A percentile compares a stretch with the other conserved stretches of the same genome.
phyloP scores from a whole-genome alignment of 2,329 filamentous ascomycete species.

The Orbilia blumenaviensis region DNA sequence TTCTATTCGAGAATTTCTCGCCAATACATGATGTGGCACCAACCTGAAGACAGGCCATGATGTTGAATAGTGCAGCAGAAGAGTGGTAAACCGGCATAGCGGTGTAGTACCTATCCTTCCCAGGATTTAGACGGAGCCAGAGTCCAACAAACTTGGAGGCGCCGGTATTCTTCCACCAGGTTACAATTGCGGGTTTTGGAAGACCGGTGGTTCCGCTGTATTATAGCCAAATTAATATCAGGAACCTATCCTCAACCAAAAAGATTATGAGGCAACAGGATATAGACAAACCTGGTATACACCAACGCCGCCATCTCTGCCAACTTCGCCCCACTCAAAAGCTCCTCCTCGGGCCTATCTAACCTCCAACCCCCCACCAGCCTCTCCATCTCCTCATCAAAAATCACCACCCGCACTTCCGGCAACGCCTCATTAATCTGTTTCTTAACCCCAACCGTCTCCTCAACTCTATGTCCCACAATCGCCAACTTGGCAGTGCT shows the following conservation, averaged over 20 bases:
- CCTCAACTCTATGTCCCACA: conserved; percentile 71
- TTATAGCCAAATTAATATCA: no score
- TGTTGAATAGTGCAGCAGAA: conserved; percentile 76
- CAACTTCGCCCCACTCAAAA: conserved; percentile 58
- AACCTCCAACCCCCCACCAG: conserved; percentile 64
- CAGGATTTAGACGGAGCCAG: conserved; percentile 68
- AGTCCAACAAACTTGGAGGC: conserved; percentile 66
- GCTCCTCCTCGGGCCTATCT: conserved; percentile 54
- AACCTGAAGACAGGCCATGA: conserved; percentile 69
- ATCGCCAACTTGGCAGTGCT: conserved; percentile 74
- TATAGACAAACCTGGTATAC: conserved; percentile 67
- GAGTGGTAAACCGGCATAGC: conserved; percentile 91
- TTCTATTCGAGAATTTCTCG: conserved; percentile 78
- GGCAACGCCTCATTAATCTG: conserved; percentile 53
- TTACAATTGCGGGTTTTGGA: conserved; percentile 79
- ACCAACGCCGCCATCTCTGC: conserved; percentile 76
- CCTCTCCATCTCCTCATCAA: conserved; percentile 69
- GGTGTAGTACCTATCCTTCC: conserved; percentile 77
- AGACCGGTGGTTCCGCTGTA: conserved; percentile 78
- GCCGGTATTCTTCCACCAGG: conserved; percentile 73
- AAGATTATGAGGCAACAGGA: neutral
- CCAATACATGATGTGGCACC: conserved; percentile 76
- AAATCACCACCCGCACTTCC: conserved; percentile 67
- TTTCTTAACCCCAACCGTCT: conserved; percentile 62
- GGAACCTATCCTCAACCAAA: no score